phyloP scores from a whole-genome alignment of 2,329 filamentous ascomycete genomes.

The Talaromyces sp. region DNA sequence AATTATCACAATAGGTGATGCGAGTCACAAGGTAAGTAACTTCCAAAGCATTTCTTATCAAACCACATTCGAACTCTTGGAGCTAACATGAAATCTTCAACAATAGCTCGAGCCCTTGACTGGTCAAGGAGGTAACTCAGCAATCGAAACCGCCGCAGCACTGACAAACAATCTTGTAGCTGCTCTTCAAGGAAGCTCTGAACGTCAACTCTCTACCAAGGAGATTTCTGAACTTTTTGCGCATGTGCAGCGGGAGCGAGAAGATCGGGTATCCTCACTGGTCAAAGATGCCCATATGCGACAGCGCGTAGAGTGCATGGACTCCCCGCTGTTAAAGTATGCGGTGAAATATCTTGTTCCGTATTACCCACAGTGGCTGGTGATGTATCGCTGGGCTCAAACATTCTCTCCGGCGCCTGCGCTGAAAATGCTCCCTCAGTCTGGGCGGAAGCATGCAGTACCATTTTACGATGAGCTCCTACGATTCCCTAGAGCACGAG shows the following conservation, averaged over 20 bases:
- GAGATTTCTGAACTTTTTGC: background rate
- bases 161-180: slow-evolving; percentile 13
- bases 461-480: background rate
- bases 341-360: background rate
- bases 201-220: background rate
- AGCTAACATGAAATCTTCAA: background rate
- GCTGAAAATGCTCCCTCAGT: background rate
- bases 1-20: background rate
- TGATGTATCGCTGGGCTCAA: background rate
- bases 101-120: slow-evolving; percentile 13
- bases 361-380: background rate
- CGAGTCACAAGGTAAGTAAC: background rate
- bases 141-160: slow-evolving; percentile 17
- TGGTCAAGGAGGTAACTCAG: slow-evolving; percentile 17
- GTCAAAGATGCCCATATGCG: slow-evolving; percentile 12
- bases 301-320: slow-evolving; percentile 15
- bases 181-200: background rate
- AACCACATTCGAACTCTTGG: too few relatives aligned
- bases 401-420: background rate
- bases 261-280: slow-evolving; percentile 8
- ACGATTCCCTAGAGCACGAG: background rate
- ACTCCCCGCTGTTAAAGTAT: slow-evolving; percentile 13
- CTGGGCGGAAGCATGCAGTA: background rate
- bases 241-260: slow-evolving; percentile 8
- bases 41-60: too few relatives aligned